phyloP scores from a whole-genome alignment of 768 basidiomycete genomes.

The Cyathus striatus region DNA sequence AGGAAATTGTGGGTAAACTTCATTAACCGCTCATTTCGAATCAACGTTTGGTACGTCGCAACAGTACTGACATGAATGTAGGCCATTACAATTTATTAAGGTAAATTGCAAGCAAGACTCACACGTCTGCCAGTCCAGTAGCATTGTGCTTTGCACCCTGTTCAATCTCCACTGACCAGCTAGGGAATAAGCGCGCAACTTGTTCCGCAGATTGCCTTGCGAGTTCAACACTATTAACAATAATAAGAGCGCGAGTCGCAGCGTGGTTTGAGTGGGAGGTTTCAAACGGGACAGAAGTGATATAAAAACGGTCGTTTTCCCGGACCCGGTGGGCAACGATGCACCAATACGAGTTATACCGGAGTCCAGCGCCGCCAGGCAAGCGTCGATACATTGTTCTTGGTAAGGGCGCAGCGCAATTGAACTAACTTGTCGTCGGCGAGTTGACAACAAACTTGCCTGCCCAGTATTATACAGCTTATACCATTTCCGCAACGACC shows the following conservation, averaged over 20 bases:
- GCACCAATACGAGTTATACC: conserved; percentile 79
- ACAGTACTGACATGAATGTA: conserved; percentile 60
- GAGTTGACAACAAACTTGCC: too few species aligned
- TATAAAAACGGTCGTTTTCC: conserved; percentile 92
- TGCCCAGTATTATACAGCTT: too few species aligned
- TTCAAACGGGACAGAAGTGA: conserved; percentile 66
- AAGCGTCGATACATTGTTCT: conserved; percentile 71
- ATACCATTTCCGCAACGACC: too few species aligned
- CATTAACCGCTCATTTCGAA: conserved; percentile 52
- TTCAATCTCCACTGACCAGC: conserved; percentile 86
- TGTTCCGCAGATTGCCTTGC: conserved; percentile 82
- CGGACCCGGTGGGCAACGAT: conserved; percentile 79
- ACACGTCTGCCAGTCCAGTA: conserved; percentile 83
- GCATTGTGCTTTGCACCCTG: conserved; percentile 76
- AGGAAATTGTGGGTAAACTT: conserved; percentile 69
- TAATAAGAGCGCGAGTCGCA: conserved; percentile 64
- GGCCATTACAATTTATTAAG: too few species aligned
- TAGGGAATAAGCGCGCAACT: conserved; percentile 58
- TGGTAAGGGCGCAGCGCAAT: conserved; percentile 92
- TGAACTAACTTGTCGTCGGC: too few species aligned
- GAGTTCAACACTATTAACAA: conserved; percentile 88
- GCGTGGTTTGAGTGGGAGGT: conserved; percentile 33
- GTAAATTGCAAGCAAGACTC: too few species aligned
- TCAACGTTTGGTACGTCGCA: conserved; percentile 85
- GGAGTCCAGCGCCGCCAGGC: conserved; percentile 59